Percentiles rank a stretch among this genome's conserved stretches.
phyloP scores from a whole-genome alignment of 1,139 yeast genomes.

The Geotrichum carabidarum region DNA sequence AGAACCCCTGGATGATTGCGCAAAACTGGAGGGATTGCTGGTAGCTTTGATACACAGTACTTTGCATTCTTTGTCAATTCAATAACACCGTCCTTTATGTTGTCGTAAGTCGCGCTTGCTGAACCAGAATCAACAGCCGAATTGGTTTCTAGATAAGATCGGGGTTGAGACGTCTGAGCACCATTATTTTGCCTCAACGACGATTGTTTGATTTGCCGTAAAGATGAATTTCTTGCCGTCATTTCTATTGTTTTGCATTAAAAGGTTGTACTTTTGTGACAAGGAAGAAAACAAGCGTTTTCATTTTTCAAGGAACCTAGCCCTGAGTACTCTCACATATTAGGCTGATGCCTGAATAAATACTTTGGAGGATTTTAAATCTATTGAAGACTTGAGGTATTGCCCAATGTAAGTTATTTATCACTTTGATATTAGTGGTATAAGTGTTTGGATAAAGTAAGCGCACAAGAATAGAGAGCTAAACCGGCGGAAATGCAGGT shows the following conservation, averaged over 20 bases:
- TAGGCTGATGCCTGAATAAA: too few species aligned
- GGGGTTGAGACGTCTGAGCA: not conserved
- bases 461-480: too few species aligned
- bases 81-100: slow-evolving; percentile 29
- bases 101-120: not conserved
- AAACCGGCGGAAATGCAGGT: too few species aligned
- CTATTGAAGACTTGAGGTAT: too few species aligned
- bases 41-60: slow-evolving; percentile 57
- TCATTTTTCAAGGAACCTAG: too few species aligned
- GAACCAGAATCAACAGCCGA: not conserved
- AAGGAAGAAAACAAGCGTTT: too few species aligned
- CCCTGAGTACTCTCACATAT: too few species aligned
- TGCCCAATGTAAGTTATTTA: too few species aligned
- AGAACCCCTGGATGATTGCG: slow-evolving; percentile 26
- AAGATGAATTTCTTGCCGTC: not conserved
- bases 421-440: too few species aligned
- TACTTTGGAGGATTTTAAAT: too few species aligned
- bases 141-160: not conserved
- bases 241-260: not conserved
- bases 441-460: too few species aligned
- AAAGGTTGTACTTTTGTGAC: too few species aligned
- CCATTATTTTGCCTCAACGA: not conserved
- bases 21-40: slow-evolving; percentile 51
- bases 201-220: slow-evolving; percentile 1
- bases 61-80: slow-evolving; percentile 59